A percentile compares a stretch with the other conserved stretches of the same genome.
Evolutionary conservation across 1,139 yeast genomes (phyloP).

Genomic region (Wickerhamomyces sp.): DNA sequence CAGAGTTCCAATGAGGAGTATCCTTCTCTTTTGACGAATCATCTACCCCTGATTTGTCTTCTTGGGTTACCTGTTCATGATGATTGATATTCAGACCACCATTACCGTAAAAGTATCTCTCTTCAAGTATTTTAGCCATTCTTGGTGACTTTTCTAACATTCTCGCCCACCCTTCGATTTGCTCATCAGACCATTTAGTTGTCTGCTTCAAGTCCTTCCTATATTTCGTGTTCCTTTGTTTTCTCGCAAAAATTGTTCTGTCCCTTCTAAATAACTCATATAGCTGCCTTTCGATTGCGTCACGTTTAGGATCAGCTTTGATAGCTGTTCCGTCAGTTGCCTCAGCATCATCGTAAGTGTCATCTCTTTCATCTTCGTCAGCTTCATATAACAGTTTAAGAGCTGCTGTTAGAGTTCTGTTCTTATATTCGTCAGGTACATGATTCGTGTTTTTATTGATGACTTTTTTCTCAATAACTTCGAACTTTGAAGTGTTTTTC

Average conservation of each 20-base stretch:
- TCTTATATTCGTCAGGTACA: slow-evolving; percentile 43
- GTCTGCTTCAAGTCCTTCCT: slow-evolving; percentile 49
- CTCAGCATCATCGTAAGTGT: slow-evolving; percentile 78
- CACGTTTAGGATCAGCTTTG: slow-evolving; percentile 15
- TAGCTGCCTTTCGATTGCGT: slow-evolving; percentile 44
- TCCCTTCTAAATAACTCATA: slow-evolving; percentile 54
- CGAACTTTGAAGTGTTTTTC: slow-evolving; percentile 3
- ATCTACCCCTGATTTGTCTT: no score
- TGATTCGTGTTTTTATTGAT: slow-evolving; percentile 24
- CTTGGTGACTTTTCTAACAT: slow-evolving; percentile 66
- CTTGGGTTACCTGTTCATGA: no score
- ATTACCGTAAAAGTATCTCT: slow-evolving; percentile 52
- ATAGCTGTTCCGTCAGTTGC: slow-evolving; percentile 28
- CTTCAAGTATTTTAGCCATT: slow-evolving; percentile 57
- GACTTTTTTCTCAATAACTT: slow-evolving; percentile 14
- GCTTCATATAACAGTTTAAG: slow-evolving; percentile 59
- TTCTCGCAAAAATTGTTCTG: slow-evolving; percentile 47
- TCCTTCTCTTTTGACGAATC: no score
- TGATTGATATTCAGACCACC: no score
- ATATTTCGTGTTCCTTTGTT: slow-evolving; percentile 44
- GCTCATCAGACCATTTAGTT: slow-evolving; percentile 80
- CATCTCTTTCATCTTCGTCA: slow-evolving; percentile 78
- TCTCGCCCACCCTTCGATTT: slow-evolving; percentile 89
- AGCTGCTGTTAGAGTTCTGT: slow-evolving; percentile 60
- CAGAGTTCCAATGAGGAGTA: neutral